These are phyloP conservation scores for Phytophthora nicotianae DNA, from an alignment of 352 stramenopile genomes.

Conservation along the genomic window DNA sequence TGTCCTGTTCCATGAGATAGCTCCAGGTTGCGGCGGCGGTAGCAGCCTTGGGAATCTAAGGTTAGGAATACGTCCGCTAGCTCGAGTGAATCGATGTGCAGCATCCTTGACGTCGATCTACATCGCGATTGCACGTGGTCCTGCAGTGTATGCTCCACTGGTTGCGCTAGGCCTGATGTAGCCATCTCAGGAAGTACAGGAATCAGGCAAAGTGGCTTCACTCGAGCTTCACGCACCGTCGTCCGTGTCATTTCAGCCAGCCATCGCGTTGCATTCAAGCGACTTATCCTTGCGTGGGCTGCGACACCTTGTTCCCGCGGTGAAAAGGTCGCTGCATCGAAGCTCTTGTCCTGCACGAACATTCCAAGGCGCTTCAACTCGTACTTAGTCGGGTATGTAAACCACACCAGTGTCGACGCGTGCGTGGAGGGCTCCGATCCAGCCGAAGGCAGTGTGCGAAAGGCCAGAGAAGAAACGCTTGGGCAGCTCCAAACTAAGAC, in stretches of 20 bases:
- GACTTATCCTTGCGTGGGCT: slow-evolving; percentile 28
- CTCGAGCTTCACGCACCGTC: neutral
- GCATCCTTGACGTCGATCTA: neutral
- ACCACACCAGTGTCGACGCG: slow-evolving; percentile 8
- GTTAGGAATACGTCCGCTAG: too few relatives aligned
- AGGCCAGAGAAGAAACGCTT: slow-evolving; percentile 18
- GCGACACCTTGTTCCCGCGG: slow-evolving; percentile 18
- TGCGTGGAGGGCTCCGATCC: slow-evolving; percentile 35
- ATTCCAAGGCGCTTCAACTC: slow-evolving; percentile 20
- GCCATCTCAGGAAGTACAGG: slow-evolving; percentile 10
- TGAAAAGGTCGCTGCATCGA: slow-evolving; percentile 2
- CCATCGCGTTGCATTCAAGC: slow-evolving; percentile 10
- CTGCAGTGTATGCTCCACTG: too few relatives aligned
- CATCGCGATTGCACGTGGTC: too few relatives aligned
- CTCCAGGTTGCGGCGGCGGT: neutral
- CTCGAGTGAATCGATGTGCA: neutral
- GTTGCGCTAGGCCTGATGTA: neutral
- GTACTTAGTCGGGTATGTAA: slow-evolving; percentile 23
- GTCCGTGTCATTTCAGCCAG: slow-evolving; percentile 6
- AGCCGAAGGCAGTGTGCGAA: slow-evolving; percentile 29
- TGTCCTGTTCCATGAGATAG: too few relatives aligned
- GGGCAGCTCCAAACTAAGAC: slow-evolving; percentile 18
- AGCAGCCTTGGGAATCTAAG: neutral
- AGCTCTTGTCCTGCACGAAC: slow-evolving; percentile 11
- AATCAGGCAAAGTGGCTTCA: slow-evolving; percentile 20